phyloP scores from a whole-genome alignment of 148 eudicot species.

The Polygonum aviculare region DNA sequence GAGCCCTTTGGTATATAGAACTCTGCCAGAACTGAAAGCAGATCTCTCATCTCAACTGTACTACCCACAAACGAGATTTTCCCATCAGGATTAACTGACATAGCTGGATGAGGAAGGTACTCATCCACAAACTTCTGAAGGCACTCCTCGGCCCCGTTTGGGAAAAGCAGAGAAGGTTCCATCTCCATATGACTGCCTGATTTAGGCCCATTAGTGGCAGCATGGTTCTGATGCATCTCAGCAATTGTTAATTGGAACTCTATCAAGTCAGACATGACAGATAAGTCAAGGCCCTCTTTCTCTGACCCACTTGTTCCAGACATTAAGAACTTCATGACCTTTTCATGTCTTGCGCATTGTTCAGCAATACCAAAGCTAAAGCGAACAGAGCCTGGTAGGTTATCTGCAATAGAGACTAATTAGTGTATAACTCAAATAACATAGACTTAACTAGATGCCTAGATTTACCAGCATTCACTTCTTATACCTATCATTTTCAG shows the following conservation, averaged over 20 bases:
- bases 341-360: conserved; percentile 29
- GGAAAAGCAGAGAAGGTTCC: conserved; percentile 31
- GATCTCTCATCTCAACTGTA: conserved; percentile 39
- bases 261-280: conserved; percentile 30
- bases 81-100: conserved; percentile 27
- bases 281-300: conserved; percentile 31
- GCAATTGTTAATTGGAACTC: conserved; percentile 25
- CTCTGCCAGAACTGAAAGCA: conserved; percentile 37
- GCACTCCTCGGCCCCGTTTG: conserved; percentile 24
- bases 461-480: neutral
- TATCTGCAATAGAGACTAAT: conserved; percentile 32
- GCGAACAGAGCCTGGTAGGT: conserved; percentile 23
- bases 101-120: conserved; percentile 20
- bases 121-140: conserved; percentile 24
- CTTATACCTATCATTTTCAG: neutral
- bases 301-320: conserved; percentile 36
- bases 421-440: neutral
- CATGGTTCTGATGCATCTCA: conserved; percentile 24
- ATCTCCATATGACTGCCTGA: conserved; percentile 5
- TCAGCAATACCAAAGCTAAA: conserved; percentile 46
- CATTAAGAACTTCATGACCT: conserved; percentile 36
- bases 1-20: conserved; percentile 32
- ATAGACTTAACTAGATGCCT: neutral
- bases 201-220: conserved; percentile 16
- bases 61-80: conserved; percentile 23